These are phyloP conservation scores for Hansenula anomala DNA, from an alignment of 1,139 yeast genomes.

Conservation along the genomic window DNA sequence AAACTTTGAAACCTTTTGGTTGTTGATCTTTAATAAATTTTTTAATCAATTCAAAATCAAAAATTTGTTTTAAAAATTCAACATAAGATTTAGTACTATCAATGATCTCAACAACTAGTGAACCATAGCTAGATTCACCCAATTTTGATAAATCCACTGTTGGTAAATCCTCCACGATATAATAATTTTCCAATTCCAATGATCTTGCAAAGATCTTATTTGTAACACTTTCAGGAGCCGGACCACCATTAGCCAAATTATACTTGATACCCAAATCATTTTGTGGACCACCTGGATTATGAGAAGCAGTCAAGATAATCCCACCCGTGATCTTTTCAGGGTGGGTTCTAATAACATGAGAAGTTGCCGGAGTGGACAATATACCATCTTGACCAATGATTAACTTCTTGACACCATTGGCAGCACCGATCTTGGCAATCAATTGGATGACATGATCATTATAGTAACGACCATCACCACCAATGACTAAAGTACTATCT, in stretches of 20 bases:
- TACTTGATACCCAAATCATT: conserved; percentile 95
- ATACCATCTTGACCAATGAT: conserved; percentile 87
- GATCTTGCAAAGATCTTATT: conserved; percentile 77
- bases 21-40: conserved; percentile 52
- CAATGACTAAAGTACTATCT: conserved; percentile 78
- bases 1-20: conserved; percentile 56
- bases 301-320: conserved; percentile 92
- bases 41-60: conserved; percentile 82
- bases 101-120: conserved; percentile 69
- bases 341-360: conserved; percentile 77
- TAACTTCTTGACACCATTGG: conserved; percentile 82
- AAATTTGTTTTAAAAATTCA: conserved; percentile 73
- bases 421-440: conserved; percentile 82
- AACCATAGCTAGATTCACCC: conserved; percentile 47
- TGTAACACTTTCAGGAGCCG: conserved; percentile 97
- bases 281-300: conserved; percentile 97
- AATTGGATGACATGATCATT: conserved; percentile 77
- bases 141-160: conserved; percentile 54
- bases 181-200: conserved; percentile 53
- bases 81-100: conserved; percentile 81
- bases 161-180: conserved; percentile 49
- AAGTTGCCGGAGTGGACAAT: conserved; percentile 93
- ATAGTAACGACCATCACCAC: conserved; percentile 96
- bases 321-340: conserved; percentile 77
- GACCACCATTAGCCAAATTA: conserved; percentile 94